Evolutionary conservation across 768 basidiomycete genomes (phyloP), one percentile per base, ranked within the genome.

Genomic region (Suillus plorans): DNA sequence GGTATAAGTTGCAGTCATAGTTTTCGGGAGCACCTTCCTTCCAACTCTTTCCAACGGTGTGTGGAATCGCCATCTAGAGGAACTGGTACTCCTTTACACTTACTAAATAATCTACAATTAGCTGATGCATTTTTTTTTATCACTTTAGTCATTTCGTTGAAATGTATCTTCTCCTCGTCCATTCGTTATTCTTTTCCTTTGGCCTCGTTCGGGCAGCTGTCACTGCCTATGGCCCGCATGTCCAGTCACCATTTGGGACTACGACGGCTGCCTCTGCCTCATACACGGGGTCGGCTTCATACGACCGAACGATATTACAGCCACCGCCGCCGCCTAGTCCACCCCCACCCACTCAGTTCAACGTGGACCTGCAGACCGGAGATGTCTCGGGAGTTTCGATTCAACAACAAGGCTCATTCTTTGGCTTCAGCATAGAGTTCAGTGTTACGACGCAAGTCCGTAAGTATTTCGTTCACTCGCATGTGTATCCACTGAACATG

Each of bases 371-470:
- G 22, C 73, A 78, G 64, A 69, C 62, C 1, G 70, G 65, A 52
- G 67, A 41, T 13, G 65, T 77, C 52, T 60, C 65, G 6, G 77
- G 75, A 6, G 67, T 86, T 44, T 81, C 81, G 1, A 81, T 82
- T 58, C 72, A 73, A 4, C 78, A 80, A 62, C 71, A 73, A n/a
- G 88, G 86, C 22, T 81, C 85, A 20, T 91, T 91, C 69, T 82
- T 87, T 63, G 90, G 89, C 4, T 91, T 92, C 71, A 90, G 88
- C 4, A 82, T 93, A 45, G 91, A 93, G 74, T 82, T 91, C 80
- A 90, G 89, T 47, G 86, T 92, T 9, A 81, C 86, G 8, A 85
- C 83, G 63, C 85, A 86, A 78, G 80, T 90, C 67, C 74, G 89
- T 90, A 73, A 74, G 86, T 85, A 59, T 18, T 20, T 18, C 14